Evolutionary conservation across 1,284 basidiomycete genomes (phyloP), one percentile per base, ranked within the genome.

Genomic region (Trichosporon asahii): DNA sequence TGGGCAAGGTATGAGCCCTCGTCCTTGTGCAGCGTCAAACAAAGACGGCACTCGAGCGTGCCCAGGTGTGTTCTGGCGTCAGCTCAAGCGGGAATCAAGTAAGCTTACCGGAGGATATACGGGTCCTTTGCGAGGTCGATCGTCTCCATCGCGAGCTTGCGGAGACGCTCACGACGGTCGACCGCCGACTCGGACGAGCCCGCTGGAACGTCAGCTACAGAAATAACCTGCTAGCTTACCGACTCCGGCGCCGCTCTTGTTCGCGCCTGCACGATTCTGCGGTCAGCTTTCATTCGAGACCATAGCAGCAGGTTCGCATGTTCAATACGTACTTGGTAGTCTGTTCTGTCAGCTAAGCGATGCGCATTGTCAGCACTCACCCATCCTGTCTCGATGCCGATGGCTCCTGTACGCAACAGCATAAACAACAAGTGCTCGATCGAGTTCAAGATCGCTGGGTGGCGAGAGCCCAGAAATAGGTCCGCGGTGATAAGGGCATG

Each of bases 1-100:
- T 99, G 97, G 0, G 97, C 96, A 64, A 99, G 91, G 83, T 99
- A 99, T 23, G 95, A 98, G 29, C 97, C 97, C 85, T 99, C 97
- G 81, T 99, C 99, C 27, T 97, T 98, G 85, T 99, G 97, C 6
- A 99, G 88, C 0, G 97, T 99, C 46, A 99, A 86, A 83, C 97
- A 99, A 46, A 99, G 89, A 77, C 96, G 92, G 85, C 97, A 99
- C 88, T 99, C 97, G 67, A 99, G 89, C 9, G 95, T 97, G 57
- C 97, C 88, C 69, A 99, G 88, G 83, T 99, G 97, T 84, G 98
- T 99, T 82, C 95, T 72, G 64, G 23, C 21, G 37, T 61, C 61
- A 65, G 63, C 66, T 67, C 5, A 21, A 21, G 33, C 21, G 2
- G 6, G 44, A 4, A n/a, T 3, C 18, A 18, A 49, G 8, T 33